These are phyloP conservation scores for Saccharomycopsis fibuligera DNA, from an alignment of 805 yeast species.

Conservation along the genomic window DNA sequence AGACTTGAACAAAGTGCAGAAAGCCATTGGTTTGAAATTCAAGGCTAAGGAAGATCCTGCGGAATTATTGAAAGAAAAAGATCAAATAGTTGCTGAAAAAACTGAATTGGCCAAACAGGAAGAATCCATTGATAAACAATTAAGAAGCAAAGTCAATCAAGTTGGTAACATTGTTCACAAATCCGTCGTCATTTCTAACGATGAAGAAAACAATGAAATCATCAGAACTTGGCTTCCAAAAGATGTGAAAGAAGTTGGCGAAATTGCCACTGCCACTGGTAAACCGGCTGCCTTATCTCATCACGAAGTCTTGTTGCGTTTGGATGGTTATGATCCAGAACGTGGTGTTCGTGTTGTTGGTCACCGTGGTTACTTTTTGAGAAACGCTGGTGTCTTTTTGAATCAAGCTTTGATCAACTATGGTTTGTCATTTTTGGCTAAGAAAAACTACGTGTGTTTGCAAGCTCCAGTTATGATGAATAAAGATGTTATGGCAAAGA, in stretches of 20 bases:
- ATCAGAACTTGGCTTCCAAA: slow-evolving; percentile 86
- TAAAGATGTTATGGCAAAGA: slow-evolving; percentile 98
- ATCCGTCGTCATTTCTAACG: slow-evolving; percentile 76
- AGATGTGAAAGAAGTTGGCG: slow-evolving; percentile 50
- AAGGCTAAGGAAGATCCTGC: slow-evolving; percentile 93
- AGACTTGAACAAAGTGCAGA: slow-evolving; percentile 80
- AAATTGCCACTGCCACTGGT: slow-evolving; percentile 71
- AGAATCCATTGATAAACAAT: slow-evolving; percentile 68
- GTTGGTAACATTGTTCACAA: slow-evolving; percentile 95
- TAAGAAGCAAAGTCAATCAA: slow-evolving; percentile 76
- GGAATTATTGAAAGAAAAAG: slow-evolving; percentile 78
- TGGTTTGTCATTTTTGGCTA: slow-evolving; percentile 78
- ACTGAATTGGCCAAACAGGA: slow-evolving; percentile 59
- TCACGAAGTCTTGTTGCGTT: slow-evolving; percentile 87
- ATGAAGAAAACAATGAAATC: slow-evolving; percentile 87
- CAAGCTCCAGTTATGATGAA: slow-evolving; percentile 99
- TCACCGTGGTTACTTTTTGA: slow-evolving; percentile 95
- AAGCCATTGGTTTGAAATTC: slow-evolving; percentile 86
- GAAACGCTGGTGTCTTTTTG: slow-evolving; percentile 92
- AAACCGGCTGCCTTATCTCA: slow-evolving; percentile 78
- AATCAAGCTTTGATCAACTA: slow-evolving; percentile 97
- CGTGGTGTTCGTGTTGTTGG: slow-evolving; percentile 97
- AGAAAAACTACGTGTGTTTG: slow-evolving; percentile 76
- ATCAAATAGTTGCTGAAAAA: slow-evolving; percentile 63
- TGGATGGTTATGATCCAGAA: slow-evolving; percentile 98